These are phyloP conservation scores for Patellifolia procumbens DNA, from an alignment of 179 eudicot species.

Conservation along the genomic window DNA sequence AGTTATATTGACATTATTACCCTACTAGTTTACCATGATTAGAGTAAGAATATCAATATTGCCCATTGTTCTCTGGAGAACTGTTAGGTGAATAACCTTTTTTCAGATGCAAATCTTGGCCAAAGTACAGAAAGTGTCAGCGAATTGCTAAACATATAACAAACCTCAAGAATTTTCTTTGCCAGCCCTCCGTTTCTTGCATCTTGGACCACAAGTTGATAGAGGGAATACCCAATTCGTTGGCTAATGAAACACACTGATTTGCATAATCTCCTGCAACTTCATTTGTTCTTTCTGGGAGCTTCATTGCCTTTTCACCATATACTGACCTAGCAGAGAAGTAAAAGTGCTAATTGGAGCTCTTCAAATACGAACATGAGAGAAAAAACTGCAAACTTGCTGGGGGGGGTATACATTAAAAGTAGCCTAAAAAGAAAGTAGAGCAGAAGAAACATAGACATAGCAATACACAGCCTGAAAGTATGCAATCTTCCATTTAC, in stretches of 20 bases:
- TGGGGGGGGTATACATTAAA: neutral
- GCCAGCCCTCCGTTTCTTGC: slow-evolving; percentile 92
- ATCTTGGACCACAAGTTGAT: slow-evolving; percentile 90
- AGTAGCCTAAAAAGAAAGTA: neutral
- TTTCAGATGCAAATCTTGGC: neutral
- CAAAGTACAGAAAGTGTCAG: neutral
- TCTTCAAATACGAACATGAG: neutral
- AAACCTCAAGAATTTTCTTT: slow-evolving; percentile 72
- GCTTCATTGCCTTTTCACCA: slow-evolving; percentile 69
- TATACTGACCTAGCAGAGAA: slow-evolving; percentile 57
- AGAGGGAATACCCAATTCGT: slow-evolving; percentile 66
- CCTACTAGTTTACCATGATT: too few species aligned
- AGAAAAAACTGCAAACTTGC: neutral
- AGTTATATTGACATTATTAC: too few species aligned
- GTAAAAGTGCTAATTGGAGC: neutral
- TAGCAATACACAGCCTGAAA: neutral
- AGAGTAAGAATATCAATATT: too few species aligned
- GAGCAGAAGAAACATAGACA: neutral
- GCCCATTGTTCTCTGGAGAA: too few species aligned
- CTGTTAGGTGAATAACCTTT: too few species aligned
- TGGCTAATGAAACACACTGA: slow-evolving; percentile 63
- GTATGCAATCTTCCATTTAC: too few species aligned
- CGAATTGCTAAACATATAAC: slow-evolving; percentile 17
- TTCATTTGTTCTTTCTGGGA: slow-evolving; percentile 89
- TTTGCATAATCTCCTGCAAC: slow-evolving; percentile 61